Conservation (phyloP, 257 asterid species). For the Nemophila menziesii region DNA sequence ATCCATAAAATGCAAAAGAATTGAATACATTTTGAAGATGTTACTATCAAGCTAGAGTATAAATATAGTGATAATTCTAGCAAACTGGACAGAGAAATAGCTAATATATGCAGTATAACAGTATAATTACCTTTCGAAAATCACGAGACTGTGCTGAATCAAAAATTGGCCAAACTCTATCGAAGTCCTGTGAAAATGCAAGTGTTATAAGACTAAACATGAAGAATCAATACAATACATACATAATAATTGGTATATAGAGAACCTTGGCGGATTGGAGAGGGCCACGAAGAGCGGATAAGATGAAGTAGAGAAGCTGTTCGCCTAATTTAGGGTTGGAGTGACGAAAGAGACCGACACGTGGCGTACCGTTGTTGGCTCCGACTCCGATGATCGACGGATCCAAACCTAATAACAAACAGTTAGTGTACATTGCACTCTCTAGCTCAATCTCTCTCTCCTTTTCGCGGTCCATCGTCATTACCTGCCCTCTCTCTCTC, state of each 20-base stretch:
- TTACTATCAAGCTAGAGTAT: too few species aligned
- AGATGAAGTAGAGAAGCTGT: constrained; percentile 85
- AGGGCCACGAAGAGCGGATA: constrained; percentile 96
- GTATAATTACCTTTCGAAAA: constrained; percentile 67
- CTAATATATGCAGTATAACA: constrained; percentile 3
- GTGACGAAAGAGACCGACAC: constrained; percentile 91
- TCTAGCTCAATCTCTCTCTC: constrained; percentile 98
- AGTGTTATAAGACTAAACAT: constrained; percentile 7
- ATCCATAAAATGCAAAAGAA: constrained; percentile 8
- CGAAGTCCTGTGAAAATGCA: constrained; percentile 66
- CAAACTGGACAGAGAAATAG: constrained; percentile 4
- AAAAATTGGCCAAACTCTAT: constrained; percentile 98
- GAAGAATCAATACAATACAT: background rate
- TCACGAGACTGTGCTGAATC: constrained; percentile 99
- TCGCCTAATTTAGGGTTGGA: constrained; percentile 98
- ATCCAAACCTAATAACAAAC: constrained; percentile 93
- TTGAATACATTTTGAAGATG: too few species aligned
- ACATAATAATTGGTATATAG: background rate
- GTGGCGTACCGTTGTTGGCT: constrained; percentile 69
- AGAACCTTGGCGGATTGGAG: constrained; percentile 83
- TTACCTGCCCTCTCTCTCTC: constrained; percentile 21
- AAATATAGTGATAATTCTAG: background rate
- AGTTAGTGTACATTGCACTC: constrained; percentile 99
- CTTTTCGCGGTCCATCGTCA: constrained; percentile 99
- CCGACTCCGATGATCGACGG: constrained; percentile 86